Evolutionary conservation across 306 rosid species (phyloP).

Genomic region (Carpinus viminea): DNA sequence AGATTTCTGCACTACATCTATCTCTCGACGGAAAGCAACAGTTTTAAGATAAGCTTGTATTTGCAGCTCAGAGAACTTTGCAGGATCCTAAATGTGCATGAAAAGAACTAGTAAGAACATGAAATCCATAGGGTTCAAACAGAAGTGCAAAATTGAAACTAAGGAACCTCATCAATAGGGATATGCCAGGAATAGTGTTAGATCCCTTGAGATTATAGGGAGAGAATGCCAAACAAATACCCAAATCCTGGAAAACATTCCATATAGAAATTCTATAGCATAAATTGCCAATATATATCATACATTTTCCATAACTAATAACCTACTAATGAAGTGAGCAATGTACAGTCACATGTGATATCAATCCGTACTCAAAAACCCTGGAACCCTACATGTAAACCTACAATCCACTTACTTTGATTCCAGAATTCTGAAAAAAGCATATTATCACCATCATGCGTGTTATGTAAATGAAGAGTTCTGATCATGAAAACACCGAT

Average conservation of each 20-base stretch:
- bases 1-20: constrained; percentile 84
- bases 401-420: not conserved
- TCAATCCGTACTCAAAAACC: not conserved
- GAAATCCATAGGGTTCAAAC: constrained; percentile 12
- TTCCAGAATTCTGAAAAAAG: not conserved
- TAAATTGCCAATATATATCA: not conserved
- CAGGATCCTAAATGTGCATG: constrained; percentile 60
- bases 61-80: constrained; percentile 92
- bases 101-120: constrained; percentile 38
- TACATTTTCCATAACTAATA: not conserved
- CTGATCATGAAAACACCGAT: not conserved
- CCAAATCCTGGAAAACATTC: not conserved
- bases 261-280: not conserved
- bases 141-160: constrained; percentile 10
- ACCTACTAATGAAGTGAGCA: not conserved
- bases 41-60: constrained; percentile 93
- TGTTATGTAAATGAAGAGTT: not conserved
- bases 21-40: constrained; percentile 96
- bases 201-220: not conserved
- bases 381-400: not conserved
- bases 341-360: not conserved
- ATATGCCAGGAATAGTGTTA: not conserved
- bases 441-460: not conserved
- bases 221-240: not conserved
- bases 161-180: constrained; percentile 14